Evolutionary conservation across 2,329 filamentous ascomycete species (phyloP), one percentile per base, ranked within the genome.

Genomic region (Verticillium klebahnii): DNA sequence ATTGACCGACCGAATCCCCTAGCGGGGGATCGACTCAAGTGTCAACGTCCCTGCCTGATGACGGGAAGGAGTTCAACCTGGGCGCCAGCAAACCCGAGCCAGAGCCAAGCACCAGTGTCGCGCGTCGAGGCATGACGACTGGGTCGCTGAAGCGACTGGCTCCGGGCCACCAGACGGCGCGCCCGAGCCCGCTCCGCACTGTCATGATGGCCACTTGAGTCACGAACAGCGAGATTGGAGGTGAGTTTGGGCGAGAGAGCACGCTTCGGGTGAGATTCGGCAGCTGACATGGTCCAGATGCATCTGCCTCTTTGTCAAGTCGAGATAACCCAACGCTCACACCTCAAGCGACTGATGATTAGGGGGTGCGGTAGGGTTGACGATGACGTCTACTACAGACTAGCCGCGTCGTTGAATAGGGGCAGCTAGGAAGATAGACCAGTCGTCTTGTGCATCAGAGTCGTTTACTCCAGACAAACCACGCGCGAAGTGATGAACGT

Each of bases 1-100:
- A 96, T 95, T 94, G 91, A 94, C 90, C 89, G 85, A 86, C 88
- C 87, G 87, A 91, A 83, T 84, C 85, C 91, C 91, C 94, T 77
- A 84, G 88, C 92, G 93, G 96, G 93, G 93, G 89, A 87, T 70
- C 82, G 83, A 82, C 84, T 89, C 89, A 85, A 86, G 84, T 78
- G 80, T 74, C 77, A 74, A 71, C 75, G 75, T 77, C 76, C 69
- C 65, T 65, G 60, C 64, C 66, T 64, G 63, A 72, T 65, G 66
- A 73, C 69, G 68, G 70, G 67, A 69, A 71, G 68, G 69, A 76
- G 61, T 62, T 61, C 45, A 60, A 56, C 60, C 40, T 50, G 40
- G 40, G 63, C 63, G 60, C 62, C 55, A 60, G 58, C 62, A 62
- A 59, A 60, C 73, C 73, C 71, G 74, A 73, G 74, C 72, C 72